These are phyloP conservation scores for Sugiyamaella smithiae DNA, from an alignment of 805 yeast species.

Conservation along the genomic window DNA sequence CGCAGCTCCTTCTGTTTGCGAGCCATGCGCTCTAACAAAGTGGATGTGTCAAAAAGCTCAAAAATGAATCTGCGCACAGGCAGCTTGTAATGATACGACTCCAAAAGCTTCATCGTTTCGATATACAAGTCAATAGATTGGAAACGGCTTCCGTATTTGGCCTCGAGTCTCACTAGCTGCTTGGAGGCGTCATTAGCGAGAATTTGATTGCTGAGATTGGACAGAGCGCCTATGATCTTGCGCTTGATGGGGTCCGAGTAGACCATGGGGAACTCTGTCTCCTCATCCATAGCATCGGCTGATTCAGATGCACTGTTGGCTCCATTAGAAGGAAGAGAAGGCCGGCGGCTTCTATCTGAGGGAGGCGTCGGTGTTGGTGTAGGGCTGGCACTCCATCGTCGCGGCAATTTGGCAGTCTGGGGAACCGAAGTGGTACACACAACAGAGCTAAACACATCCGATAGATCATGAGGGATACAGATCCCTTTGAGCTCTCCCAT, in stretches of 20 bases:
- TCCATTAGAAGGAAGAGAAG: background rate
- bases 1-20: conserved; percentile 23
- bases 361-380: background rate
- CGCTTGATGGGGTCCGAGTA: conserved; percentile 23
- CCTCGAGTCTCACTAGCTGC: conserved; percentile 54
- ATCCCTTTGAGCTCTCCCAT: conserved; percentile 42
- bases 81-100: conserved; percentile 57
- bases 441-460: conserved; percentile 11
- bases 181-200: conserved; percentile 53
- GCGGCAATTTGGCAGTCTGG: background rate
- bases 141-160: conserved; percentile 50
- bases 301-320: background rate
- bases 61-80: conserved; percentile 62
- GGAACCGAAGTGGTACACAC: background rate
- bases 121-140: conserved; percentile 54
- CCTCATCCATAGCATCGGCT: conserved; percentile 9
- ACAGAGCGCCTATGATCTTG: conserved; percentile 37
- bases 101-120: conserved; percentile 51
- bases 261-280: conserved; percentile 22
- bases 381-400: background rate
- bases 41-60: conserved; percentile 57
- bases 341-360: conserved; percentile 5
- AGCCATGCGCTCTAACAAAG: conserved; percentile 51
- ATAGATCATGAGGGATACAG: conserved; percentile 39
- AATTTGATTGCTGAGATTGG: conserved; percentile 56